Conservation (phyloP, 2,329 filamentous ascomycete genomes). For the Apiospora saccharicola region DNA sequence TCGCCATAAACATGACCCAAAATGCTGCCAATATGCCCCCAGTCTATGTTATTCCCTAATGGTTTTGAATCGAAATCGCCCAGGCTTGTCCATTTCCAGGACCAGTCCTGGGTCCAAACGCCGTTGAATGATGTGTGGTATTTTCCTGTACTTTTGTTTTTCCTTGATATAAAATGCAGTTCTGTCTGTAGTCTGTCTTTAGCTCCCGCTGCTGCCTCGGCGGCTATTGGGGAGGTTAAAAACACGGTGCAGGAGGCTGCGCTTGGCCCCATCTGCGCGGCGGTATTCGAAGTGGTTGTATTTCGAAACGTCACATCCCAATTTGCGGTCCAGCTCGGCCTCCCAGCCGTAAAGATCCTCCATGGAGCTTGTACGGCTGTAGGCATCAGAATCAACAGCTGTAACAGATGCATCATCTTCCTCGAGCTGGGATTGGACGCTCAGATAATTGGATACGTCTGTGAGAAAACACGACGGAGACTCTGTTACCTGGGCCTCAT, state of each 20-base stretch:
- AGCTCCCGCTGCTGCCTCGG: constrained; percentile 25
- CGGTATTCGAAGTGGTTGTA: constrained; percentile 39
- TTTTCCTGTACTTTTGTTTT: constrained; percentile 23
- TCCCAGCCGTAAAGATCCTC: constrained; percentile 63
- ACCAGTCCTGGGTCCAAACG: neutral
- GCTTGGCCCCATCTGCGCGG: constrained; percentile 39
- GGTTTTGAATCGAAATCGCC: constrained; percentile 13
- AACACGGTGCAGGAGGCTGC: constrained; percentile 50
- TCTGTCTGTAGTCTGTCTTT: neutral
- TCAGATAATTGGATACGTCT: constrained; percentile 50
- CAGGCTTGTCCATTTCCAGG: constrained; percentile 9
- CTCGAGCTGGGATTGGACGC: constrained; percentile 41
- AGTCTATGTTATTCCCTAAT: constrained; percentile 20
- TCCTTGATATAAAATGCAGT: constrained; percentile 18
- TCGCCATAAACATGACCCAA: constrained; percentile 26
- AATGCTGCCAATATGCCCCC: constrained; percentile 13
- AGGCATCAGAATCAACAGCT: constrained; percentile 40
- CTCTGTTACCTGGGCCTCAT: constrained; percentile 38
- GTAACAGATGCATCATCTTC: constrained; percentile 38
- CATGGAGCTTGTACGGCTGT: constrained; percentile 38
- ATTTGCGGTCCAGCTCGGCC: constrained; percentile 51
- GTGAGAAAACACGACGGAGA: constrained; percentile 42
- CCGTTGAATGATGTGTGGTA: constrained; percentile 20
- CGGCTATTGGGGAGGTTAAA: constrained; percentile 41
- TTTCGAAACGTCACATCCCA: constrained; percentile 34